phyloP scores from a whole-genome alignment of 257 asterid species.

The Leonotis leonurus region DNA sequence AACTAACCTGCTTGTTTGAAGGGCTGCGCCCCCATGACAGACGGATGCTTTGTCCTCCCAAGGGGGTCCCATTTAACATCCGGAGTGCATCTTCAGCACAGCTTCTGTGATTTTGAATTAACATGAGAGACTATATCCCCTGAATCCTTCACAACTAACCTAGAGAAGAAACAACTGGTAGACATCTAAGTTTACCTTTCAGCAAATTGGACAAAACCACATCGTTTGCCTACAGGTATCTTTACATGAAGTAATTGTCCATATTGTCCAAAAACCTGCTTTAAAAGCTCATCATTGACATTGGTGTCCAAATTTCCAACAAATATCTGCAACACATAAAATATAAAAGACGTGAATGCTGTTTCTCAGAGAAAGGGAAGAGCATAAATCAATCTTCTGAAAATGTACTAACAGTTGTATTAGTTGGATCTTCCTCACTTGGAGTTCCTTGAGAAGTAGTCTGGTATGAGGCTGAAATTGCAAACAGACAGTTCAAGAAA shows the following conservation, averaged over 20 bases:
- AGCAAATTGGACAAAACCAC: constrained; percentile 95
- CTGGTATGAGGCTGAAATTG: constrained; percentile 67
- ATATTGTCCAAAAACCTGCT: constrained; percentile 67
- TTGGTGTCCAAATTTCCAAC: constrained; percentile 85
- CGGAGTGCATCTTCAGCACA: constrained; percentile 88
- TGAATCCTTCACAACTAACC: not conserved
- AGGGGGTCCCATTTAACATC: constrained; percentile 56
- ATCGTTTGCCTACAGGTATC: constrained; percentile 86
- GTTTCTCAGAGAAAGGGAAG: not conserved
- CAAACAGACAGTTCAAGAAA: constrained; percentile 7
- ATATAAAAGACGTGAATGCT: not conserved
- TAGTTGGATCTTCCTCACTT: constrained; percentile 83
- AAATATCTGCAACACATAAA: constrained; percentile 53
- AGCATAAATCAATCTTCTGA: not conserved
- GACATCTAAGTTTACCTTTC: constrained; percentile 50
- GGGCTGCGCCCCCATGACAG: constrained; percentile 99
- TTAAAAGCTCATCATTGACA: constrained; percentile 70
- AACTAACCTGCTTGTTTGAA: constrained; percentile 71
- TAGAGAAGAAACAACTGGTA: not conserved
- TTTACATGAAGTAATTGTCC: constrained; percentile 89
- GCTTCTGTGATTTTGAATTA: constrained; percentile 42
- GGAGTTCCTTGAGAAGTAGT: constrained; percentile 69
- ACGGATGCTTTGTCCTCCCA: constrained; percentile 84
- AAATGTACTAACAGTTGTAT: constrained; percentile 75
- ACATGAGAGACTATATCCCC: not conserved